A percentile compares a stretch with the other conserved stretches of the same genome.
phyloP scores from a whole-genome alignment of 345 rosid species.

The Zanthoxylum bungeanum region DNA sequence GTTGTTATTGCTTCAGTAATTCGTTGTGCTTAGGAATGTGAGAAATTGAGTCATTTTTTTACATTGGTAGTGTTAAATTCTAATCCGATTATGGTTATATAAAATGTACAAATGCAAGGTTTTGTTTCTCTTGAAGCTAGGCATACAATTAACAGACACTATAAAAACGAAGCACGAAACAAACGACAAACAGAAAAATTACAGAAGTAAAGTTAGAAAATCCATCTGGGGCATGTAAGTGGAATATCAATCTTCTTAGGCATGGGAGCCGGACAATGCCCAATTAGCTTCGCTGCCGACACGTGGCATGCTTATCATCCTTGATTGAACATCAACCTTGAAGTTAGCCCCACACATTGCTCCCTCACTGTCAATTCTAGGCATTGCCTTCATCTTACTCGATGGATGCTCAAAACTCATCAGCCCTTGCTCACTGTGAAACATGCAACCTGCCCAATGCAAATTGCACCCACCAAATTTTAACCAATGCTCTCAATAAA shows the following conservation, averaged over 20 bases:
- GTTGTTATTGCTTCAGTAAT: too few relatives aligned
- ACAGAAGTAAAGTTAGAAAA: too few relatives aligned
- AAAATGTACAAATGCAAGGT: background rate
- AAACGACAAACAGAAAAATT: too few relatives aligned
- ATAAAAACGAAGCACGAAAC: background rate
- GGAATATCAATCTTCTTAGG: background rate
- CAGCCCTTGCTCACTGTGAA: constrained; percentile 55
- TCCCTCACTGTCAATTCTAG: constrained; percentile 70
- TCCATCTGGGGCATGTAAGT: background rate
- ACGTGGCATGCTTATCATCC: constrained; percentile 46
- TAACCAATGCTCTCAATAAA: too few relatives aligned
- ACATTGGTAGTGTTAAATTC: background rate
- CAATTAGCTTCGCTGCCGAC: constrained; percentile 76
- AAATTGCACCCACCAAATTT: background rate
- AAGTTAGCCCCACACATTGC: constrained; percentile 70
- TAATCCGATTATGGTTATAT: background rate
- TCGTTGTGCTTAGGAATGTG: too few relatives aligned
- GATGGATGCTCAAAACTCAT: constrained; percentile 66
- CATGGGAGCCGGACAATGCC: constrained; percentile 50
- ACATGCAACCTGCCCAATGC: constrained; percentile 51
- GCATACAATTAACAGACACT: background rate
- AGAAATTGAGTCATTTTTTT: too few relatives aligned
- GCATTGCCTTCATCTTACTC: constrained; percentile 57
- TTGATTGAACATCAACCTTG: constrained; percentile 55
- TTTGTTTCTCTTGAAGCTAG: background rate